These are phyloP conservation scores for Neotropicomus parvogracilis DNA, from an alignment of 1,284 basidiomycete genomes.

Conservation along the genomic window DNA sequence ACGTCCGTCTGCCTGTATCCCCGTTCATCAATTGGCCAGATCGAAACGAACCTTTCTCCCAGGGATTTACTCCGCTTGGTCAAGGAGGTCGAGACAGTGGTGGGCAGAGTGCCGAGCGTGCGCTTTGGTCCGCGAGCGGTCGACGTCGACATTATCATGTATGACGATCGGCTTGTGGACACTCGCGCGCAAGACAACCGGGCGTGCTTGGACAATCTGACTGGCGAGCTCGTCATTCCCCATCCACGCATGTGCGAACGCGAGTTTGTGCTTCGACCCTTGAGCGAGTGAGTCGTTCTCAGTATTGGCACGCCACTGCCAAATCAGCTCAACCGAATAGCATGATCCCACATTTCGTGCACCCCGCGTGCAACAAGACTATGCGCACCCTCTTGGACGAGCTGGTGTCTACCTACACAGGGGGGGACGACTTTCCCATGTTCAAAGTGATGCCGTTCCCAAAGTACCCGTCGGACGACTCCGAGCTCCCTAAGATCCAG, in stretches of 20 bases:
- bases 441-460: conserved; percentile 67
- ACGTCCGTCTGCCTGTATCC: background rate
- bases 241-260: conserved; percentile 75
- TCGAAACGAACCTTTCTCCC: conserved; percentile 64
- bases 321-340: conserved; percentile 37
- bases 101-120: conserved; percentile 82
- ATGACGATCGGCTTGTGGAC: conserved; percentile 62
- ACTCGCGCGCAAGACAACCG: conserved; percentile 46
- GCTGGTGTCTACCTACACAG: conserved; percentile 31
- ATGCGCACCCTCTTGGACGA: conserved; percentile 47
- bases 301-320: background rate
- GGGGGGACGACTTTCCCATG: conserved; percentile 44
- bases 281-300: conserved; percentile 68
- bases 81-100: conserved; percentile 71
- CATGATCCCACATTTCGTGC: conserved; percentile 66
- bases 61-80: conserved; percentile 59
- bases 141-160: conserved; percentile 89
- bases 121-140: conserved; percentile 47
- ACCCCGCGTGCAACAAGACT: conserved; percentile 53
- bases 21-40: conserved; percentile 24
- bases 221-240: conserved; percentile 74
- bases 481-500: conserved; percentile 3
- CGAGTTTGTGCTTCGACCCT: conserved; percentile 88
- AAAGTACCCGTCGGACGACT: conserved; percentile 39
- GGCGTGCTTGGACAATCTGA: conserved; percentile 46